These are phyloP conservation scores for Hyphodiscus sp. DNA, from an alignment of 2,329 filamentous ascomycete genomes.

Conservation along the genomic window DNA sequence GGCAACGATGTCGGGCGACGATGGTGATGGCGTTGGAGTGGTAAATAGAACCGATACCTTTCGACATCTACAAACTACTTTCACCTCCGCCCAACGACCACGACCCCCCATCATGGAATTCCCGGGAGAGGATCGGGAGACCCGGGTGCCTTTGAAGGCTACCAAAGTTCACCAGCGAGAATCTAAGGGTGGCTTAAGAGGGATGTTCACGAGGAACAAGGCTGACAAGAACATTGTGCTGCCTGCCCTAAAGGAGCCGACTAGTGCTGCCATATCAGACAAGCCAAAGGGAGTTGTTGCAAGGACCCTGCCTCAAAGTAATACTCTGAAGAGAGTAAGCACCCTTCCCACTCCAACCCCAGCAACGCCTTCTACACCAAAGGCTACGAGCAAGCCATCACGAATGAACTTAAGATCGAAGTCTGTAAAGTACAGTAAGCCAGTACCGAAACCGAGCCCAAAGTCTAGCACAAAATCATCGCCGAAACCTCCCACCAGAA, in stretches of 20 bases:
- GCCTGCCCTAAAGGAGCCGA: slow-evolving; percentile 11
- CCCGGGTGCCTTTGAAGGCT: slow-evolving; percentile 16
- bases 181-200: slow-evolving; percentile 26
- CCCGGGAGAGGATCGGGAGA: slow-evolving; percentile 3
- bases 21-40: not conserved
- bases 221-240: slow-evolving; percentile 16
- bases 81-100: slow-evolving; percentile 16
- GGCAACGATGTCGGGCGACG: not conserved
- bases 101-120: slow-evolving; percentile 23
- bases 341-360: slow-evolving; percentile 7
- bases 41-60: not conserved
- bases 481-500: slow-evolving; percentile 13
- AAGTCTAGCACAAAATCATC: slow-evolving; percentile 17
- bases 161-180: slow-evolving; percentile 20
- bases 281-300: slow-evolving; percentile 10
- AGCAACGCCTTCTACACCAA: slow-evolving; percentile 12
- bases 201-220: slow-evolving; percentile 27
- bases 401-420: slow-evolving; percentile 23
- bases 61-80: not conserved
- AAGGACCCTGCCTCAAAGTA: slow-evolving; percentile 10
- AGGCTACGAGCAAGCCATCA: slow-evolving; percentile 12
- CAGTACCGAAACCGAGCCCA: slow-evolving; percentile 8
- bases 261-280: slow-evolving; percentile 10
- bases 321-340: slow-evolving; percentile 8
- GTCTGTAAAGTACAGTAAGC: slow-evolving; percentile 17